Conservation (phyloP, 2,329 filamentous ascomycete species). For the Botryotinia convoluta region DNA sequence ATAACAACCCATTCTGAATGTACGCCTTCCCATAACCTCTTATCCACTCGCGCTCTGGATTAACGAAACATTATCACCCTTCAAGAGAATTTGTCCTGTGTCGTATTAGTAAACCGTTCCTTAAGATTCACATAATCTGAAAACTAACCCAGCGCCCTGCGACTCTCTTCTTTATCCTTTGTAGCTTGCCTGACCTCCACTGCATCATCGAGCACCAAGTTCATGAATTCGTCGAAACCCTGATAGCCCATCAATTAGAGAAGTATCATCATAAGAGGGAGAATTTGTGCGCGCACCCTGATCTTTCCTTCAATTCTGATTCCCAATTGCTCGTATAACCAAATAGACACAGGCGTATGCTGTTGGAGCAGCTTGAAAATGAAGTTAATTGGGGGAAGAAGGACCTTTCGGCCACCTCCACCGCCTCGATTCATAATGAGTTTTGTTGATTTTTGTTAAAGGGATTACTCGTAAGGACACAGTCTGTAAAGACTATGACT, state of each 20-base stretch:
- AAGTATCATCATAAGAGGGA: background rate
- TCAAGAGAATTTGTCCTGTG: slow-evolving; percentile 62
- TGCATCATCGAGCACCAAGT: slow-evolving; percentile 92
- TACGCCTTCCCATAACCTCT: slow-evolving; percentile 30
- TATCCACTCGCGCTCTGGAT: slow-evolving; percentile 48
- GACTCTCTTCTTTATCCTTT: slow-evolving; percentile 76
- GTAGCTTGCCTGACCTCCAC: slow-evolving; percentile 85
- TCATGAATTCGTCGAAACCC: slow-evolving; percentile 99
- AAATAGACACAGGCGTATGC: slow-evolving; percentile 82
- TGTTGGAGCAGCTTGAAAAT: slow-evolving; percentile 86
- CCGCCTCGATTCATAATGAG: slow-evolving; percentile 39
- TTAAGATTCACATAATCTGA: slow-evolving; percentile 30
- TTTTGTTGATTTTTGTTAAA: slow-evolving; percentile 10
- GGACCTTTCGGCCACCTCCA: slow-evolving; percentile 57
- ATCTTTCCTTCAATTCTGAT: slow-evolving; percentile 97
- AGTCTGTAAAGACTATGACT: background rate
- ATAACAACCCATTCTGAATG: slow-evolving; percentile 26
- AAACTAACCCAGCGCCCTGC: slow-evolving; percentile 72
- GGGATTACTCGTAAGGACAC: background rate
- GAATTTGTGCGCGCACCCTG: slow-evolving; percentile 57
- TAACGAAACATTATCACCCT: slow-evolving; percentile 65
- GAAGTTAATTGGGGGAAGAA: slow-evolving; percentile 78
- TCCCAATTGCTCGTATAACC: slow-evolving; percentile 93
- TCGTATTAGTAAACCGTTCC: slow-evolving; percentile 24
- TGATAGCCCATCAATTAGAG: slow-evolving; percentile 41